Percentiles rank a stretch among this genome's conserved stretches.
phyloP scores from a whole-genome alignment of 441 rosid genomes.

The Cnidoscolus chayamansa region DNA sequence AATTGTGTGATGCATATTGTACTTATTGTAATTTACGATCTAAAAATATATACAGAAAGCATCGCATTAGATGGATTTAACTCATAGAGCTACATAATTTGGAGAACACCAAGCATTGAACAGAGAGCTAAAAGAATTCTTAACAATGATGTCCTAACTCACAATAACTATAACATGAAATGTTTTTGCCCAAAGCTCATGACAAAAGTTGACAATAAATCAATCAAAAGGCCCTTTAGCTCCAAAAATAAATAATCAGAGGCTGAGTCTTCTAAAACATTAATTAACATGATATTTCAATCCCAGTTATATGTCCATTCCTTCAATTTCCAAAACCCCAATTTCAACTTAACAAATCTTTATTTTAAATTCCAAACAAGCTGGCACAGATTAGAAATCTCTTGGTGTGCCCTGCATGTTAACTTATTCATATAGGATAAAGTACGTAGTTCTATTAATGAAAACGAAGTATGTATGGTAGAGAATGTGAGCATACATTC shows the following conservation, averaged over 20 bases:
- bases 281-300: not conserved
- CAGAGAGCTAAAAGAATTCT: not conserved
- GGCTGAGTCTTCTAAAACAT: not conserved
- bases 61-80: not conserved
- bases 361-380: not conserved
- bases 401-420: conserved; percentile 4
- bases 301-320: not conserved
- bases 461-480: not conserved
- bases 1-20: not conserved
- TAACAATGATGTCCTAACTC: not conserved
- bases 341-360: not conserved
- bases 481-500: conserved; percentile 44
- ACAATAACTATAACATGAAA: not conserved
- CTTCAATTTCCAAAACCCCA: not conserved
- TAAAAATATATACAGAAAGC: not conserved
- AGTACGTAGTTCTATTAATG: not conserved
- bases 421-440: not conserved
- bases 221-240: not conserved
- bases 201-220: not conserved
- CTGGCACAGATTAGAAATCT: not conserved
- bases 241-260: not conserved
- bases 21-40: not conserved
- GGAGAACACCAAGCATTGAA: not conserved
- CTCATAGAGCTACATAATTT: not conserved
- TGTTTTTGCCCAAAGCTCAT: not conserved